Evolutionary conservation across 805 yeast genomes (phyloP).

Genomic region (Brettanomyces custersianus): DNA sequence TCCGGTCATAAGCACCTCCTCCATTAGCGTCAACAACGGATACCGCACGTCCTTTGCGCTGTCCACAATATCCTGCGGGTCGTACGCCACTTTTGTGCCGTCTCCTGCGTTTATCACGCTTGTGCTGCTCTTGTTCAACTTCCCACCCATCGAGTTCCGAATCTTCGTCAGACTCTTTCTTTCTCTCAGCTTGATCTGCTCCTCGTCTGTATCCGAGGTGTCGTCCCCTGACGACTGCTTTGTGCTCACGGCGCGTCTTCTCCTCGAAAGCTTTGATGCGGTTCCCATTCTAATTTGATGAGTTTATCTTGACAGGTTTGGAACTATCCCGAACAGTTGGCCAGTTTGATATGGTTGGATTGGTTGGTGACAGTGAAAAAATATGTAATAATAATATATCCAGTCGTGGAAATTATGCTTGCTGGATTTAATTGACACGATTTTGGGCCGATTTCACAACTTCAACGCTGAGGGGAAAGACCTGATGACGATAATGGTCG

Average conservation of each 20-base stretch:
- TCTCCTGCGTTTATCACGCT: constrained; percentile 1
- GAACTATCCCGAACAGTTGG: no score
- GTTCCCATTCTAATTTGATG: no score
- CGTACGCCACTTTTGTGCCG: constrained; percentile 23
- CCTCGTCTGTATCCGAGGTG: not conserved
- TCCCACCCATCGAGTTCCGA: not conserved
- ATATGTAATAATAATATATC: no score
- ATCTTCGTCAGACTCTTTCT: not conserved
- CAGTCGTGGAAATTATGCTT: no score
- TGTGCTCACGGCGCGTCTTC: not conserved
- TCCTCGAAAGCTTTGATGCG: not conserved
- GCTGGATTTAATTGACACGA: no score
- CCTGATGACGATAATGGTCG: no score
- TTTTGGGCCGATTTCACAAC: no score
- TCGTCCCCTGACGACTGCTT: not conserved
- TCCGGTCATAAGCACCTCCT: constrained; percentile 89
- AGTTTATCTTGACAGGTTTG: no score
- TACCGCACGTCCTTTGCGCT: constrained; percentile 28
- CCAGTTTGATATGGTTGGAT: no score
- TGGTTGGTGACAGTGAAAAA: no score
- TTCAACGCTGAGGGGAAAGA: no score
- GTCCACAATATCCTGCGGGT: constrained; percentile 56
- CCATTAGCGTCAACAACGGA: constrained; percentile 89
- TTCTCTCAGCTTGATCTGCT: constrained; percentile 1
- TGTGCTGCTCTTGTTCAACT: not conserved